These are phyloP conservation scores for Coniferiporia weirii DNA, from an alignment of 1,284 basidiomycete species.

Conservation along the genomic window DNA sequence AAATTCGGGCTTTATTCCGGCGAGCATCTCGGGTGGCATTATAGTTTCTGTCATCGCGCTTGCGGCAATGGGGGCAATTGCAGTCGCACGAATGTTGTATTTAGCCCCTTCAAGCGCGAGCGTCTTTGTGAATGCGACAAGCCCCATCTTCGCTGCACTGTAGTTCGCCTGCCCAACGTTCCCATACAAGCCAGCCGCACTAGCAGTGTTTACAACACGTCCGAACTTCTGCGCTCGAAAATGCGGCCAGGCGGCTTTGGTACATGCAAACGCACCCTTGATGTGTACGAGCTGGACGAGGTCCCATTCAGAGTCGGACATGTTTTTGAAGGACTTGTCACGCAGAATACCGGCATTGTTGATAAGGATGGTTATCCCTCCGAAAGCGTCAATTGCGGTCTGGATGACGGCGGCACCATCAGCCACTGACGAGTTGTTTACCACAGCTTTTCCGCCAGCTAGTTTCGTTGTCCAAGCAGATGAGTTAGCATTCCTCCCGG, in stretches of 20 bases:
- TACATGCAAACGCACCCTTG: slow-evolving; percentile 93
- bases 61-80: slow-evolving; percentile 92
- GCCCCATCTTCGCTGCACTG: slow-evolving; percentile 85
- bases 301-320: slow-evolving; percentile 88
- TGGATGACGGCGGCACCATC: slow-evolving; percentile 88
- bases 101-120: slow-evolving; percentile 88
- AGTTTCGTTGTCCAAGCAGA: neutral
- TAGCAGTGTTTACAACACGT: slow-evolving; percentile 88
- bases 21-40: slow-evolving; percentile 97
- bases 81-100: slow-evolving; percentile 87
- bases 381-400: slow-evolving; percentile 85
- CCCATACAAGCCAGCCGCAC: slow-evolving; percentile 82
- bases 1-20: slow-evolving; percentile 88
- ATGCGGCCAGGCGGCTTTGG: slow-evolving; percentile 94
- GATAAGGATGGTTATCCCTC: slow-evolving; percentile 77
- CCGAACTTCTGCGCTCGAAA: slow-evolving; percentile 96
- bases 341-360: slow-evolving; percentile 96
- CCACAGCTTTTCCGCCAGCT: slow-evolving; percentile 86
- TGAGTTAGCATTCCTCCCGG: neutral
- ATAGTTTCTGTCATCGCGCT: slow-evolving; percentile 93
- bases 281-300: slow-evolving; percentile 87
- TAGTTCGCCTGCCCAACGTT: slow-evolving; percentile 98
- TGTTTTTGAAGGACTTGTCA: slow-evolving; percentile 75
- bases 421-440: slow-evolving; percentile 84
- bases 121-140: slow-evolving; percentile 88